Evolutionary conservation across 768 basidiomycete species (phyloP), one percentile per base, ranked within the genome.

Genomic region (Crucibulum laeve): DNA sequence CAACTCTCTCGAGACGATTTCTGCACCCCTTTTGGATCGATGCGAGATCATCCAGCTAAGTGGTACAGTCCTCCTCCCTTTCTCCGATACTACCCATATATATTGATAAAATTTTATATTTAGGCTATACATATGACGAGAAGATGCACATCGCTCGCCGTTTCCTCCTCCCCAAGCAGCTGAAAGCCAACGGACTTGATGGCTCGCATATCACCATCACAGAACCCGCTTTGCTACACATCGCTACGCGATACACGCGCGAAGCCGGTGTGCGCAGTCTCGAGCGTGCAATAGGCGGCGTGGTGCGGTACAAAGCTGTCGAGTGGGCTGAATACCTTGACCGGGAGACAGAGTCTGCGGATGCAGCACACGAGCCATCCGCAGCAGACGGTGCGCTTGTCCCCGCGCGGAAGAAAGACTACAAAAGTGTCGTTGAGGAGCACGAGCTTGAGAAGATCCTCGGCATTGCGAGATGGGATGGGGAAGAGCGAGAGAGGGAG

Each of bases 211-310:
- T 95, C 21, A 61, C 67, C 17, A 65, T 96, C 33, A 80, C 80
- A 0, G 83, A 91, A 40, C 78, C 80, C 7, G 82, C 84, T 0
- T 60, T 95, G 23, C 63, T 84, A 43, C 75, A 79, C 40, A 75
- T 95, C 38, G 82, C 85, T 15, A 87, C 83, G 1, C 73, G 81
- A 13, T 94, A 91, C 54, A 94, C 93, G 1, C 73, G 89, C 4
- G 93, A 97, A 62, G 91, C 92, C 0, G 94, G 94, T 25, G 93
- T 97, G n/a, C 80, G 94, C 25, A 82, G 80, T 35, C 75, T 95
- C 13, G 93, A 96, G 55, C 79, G 93, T 10, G 80, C 88, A 2
- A 81, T 97, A 32, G 91, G 90, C 2, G 76, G 83, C 18, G 83
- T 97, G n/a, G 87, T 87, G n/a, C 69, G 93, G 24, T 85, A 76